These are phyloP conservation scores for Albophoma yamanashiensis DNA, from an alignment of 2,329 filamentous ascomycete genomes.

Conservation along the genomic window DNA sequence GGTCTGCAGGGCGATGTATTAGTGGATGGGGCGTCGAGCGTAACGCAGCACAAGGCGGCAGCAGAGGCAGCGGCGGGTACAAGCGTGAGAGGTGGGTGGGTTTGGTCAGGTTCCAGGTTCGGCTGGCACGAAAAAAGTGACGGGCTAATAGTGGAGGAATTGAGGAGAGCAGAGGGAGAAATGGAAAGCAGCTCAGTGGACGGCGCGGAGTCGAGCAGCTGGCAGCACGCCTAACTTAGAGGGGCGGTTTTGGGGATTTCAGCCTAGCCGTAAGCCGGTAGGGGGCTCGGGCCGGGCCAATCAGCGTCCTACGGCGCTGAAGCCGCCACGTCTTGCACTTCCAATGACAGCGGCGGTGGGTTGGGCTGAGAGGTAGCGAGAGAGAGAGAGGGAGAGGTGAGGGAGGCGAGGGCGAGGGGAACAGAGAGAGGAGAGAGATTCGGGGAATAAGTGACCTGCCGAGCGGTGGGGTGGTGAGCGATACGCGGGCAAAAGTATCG, in stretches of 20 bases:
- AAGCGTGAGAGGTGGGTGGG: not conserved
- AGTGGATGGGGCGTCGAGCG: conserved; percentile 13
- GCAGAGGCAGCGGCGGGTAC: not conserved
- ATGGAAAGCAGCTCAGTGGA: conserved; percentile 10
- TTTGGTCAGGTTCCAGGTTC: not conserved
- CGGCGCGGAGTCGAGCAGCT: conserved; percentile 5
- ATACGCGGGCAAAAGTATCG: not conserved
- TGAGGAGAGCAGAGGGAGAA: conserved; percentile 11
- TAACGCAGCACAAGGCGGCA: not conserved
- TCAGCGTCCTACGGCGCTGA: conserved; percentile 13
- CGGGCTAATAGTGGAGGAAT: conserved; percentile 9
- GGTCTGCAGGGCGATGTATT: conserved; percentile 16
- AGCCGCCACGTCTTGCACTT: not conserved
- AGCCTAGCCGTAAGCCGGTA: conserved; percentile 11
- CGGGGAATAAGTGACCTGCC: not conserved
- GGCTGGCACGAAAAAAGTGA: not conserved
- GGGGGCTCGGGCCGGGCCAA: conserved; percentile 16
- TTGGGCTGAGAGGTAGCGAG: conserved; percentile 3
- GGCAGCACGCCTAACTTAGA: conserved; percentile 1
- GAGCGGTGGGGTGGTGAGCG: not conserved
- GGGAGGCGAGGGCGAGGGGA: not conserved
- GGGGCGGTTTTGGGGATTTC: conserved; percentile 15
- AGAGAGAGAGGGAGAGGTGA: not conserved
- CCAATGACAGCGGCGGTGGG: not conserved
- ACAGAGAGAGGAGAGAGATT: not conserved